phyloP scores from a whole-genome alignment of 208 protist genomes.

The Strigomonas galati region DNA sequence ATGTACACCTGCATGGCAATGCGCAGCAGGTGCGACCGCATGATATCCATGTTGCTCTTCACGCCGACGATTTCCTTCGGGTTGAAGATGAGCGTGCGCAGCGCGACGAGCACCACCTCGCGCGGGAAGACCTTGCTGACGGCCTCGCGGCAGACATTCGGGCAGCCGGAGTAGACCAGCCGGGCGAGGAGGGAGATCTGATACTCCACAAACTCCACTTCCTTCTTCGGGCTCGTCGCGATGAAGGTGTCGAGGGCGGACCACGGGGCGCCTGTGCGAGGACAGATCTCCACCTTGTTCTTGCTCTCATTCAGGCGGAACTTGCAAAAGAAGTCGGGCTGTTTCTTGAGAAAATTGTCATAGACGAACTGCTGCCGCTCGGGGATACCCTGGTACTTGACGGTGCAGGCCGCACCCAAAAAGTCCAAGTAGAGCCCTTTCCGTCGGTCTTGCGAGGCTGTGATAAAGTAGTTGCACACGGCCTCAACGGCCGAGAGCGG shows the following conservation, averaged over 20 bases:
- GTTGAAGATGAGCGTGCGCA: slow-evolving; percentile 41
- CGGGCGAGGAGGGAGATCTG: slow-evolving; percentile 55
- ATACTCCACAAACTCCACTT: slow-evolving; percentile 34
- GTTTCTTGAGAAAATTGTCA: slow-evolving; percentile 55
- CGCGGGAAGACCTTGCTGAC: slow-evolving; percentile 38
- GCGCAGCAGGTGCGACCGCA: slow-evolving; percentile 55
- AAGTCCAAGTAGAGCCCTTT: slow-evolving; percentile 50
- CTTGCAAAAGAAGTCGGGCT: slow-evolving; percentile 34
- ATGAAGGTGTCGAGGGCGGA: slow-evolving; percentile 40
- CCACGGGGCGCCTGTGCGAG: not conserved
- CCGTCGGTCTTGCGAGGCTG: slow-evolving; percentile 19
- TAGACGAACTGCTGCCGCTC: slow-evolving; percentile 57
- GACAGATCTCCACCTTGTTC: slow-evolving; percentile 15
- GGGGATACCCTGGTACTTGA: slow-evolving; percentile 43
- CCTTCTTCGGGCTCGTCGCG: slow-evolving; percentile 18
- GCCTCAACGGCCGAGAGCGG: slow-evolving; percentile 31
- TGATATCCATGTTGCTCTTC: slow-evolving; percentile 28
- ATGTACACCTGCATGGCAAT: slow-evolving; percentile 61
- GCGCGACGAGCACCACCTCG: slow-evolving; percentile 37
- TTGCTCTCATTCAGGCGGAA: slow-evolving; percentile 26
- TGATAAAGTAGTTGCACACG: slow-evolving; percentile 46
- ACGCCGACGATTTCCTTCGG: slow-evolving; percentile 34
- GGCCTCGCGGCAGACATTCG: slow-evolving; percentile 38
- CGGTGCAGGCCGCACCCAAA: slow-evolving; percentile 47
- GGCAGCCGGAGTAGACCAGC: slow-evolving; percentile 64